A percentile compares a stretch with the other conserved stretches of the same genome.
Evolutionary conservation across 106 monocot species (phyloP).

Genomic region (Apostasia ramifera): DNA sequence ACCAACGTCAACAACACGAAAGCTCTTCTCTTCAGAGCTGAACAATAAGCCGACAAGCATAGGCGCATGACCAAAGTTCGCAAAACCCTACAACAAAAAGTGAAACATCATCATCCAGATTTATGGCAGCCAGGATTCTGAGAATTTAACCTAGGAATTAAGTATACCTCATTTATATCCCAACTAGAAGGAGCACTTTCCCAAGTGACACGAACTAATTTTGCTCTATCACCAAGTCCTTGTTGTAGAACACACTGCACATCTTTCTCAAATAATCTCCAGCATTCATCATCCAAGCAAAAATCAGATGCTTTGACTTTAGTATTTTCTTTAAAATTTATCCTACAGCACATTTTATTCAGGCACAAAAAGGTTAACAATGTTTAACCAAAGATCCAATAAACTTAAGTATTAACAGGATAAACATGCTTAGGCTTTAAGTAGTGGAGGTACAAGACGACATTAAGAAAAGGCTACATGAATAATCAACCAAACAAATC

Average conservation of each 20-base stretch:
- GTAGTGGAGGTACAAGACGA: too few relatives aligned
- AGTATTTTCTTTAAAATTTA: constrained; percentile 57
- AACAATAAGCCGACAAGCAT: constrained; percentile 63
- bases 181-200: constrained; percentile 56
- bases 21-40: constrained; percentile 56
- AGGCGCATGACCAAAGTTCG: constrained; percentile 58
- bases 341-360: constrained; percentile 22
- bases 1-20: constrained; percentile 71
- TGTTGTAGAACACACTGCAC: constrained; percentile 44
- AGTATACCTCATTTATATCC: constrained; percentile 69
- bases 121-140: neutral
- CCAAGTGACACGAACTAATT: constrained; percentile 67
- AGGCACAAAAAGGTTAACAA: too few relatives aligned
- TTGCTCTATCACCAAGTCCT: constrained; percentile 74
- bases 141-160: neutral
- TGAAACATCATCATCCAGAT: neutral
- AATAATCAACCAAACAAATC: too few relatives aligned
- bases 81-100: constrained; percentile 53
- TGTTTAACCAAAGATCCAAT: too few relatives aligned
- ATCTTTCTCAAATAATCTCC: constrained; percentile 58
- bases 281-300: constrained; percentile 79
- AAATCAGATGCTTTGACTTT: constrained; percentile 28
- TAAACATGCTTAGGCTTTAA: too few relatives aligned
- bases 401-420: too few relatives aligned
- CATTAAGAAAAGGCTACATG: too few relatives aligned